Evolutionary conservation across 2,329 filamentous ascomycete genomes (phyloP).

Genomic region (Graphium sp.): DNA sequence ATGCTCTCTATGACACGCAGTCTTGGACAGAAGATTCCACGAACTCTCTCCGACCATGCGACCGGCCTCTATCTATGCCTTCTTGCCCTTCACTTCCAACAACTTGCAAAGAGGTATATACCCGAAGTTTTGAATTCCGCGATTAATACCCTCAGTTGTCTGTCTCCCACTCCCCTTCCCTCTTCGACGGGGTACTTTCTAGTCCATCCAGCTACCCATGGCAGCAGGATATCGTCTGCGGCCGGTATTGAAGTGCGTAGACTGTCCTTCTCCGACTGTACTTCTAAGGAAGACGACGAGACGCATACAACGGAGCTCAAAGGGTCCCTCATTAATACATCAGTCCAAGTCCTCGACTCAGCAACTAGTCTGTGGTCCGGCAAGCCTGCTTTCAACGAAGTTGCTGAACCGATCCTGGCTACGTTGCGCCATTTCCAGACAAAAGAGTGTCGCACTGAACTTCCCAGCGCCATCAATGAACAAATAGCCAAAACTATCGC

Average conservation of each 20-base stretch:
- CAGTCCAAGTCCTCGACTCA: conserved; percentile 46
- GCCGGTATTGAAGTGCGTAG: conserved; percentile 25
- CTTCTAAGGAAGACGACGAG: conserved; percentile 14
- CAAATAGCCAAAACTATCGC: conserved; percentile 21
- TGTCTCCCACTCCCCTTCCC: conserved; percentile 38
- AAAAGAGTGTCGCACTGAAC: conserved; percentile 29
- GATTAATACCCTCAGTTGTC: conserved; percentile 52
- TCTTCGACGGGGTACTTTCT: conserved; percentile 40
- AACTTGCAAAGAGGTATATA: conserved; percentile 69
- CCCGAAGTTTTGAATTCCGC: conserved; percentile 77
- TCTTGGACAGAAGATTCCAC: conserved; percentile 60
- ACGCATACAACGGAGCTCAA: conserved; percentile 22
- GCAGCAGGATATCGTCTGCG: conserved; percentile 30
- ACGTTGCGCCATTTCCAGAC: conserved; percentile 45
- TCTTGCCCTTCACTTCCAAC: conserved; percentile 68
- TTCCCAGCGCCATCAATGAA: conserved; percentile 25
- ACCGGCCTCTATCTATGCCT: conserved; percentile 67
- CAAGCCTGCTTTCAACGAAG: conserved; percentile 62
- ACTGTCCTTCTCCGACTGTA: conserved; percentile 42
- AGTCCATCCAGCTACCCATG: conserved; percentile 34
- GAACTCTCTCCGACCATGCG: conserved; percentile 46
- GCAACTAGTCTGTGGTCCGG: conserved; percentile 58
- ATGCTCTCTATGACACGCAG: conserved; percentile 73
- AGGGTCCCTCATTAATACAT: conserved; percentile 42
- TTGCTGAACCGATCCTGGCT: conserved; percentile 48